Conservation (phyloP, 768 basidiomycete species). For the Lactarius psammicola region DNA sequence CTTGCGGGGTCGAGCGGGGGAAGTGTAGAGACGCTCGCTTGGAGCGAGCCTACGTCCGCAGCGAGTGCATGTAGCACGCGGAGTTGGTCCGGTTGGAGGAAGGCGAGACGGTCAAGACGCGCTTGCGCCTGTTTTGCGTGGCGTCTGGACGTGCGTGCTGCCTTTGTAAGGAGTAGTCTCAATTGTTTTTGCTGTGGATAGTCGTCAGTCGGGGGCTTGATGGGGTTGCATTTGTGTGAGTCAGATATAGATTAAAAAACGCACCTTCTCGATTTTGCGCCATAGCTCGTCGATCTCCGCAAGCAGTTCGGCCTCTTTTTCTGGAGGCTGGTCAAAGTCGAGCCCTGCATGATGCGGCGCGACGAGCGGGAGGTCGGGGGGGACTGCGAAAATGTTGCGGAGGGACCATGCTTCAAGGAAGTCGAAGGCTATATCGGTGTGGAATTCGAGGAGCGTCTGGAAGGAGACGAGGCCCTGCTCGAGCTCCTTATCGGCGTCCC, state of each 20-base stretch:
- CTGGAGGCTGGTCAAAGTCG: constrained; percentile 59
- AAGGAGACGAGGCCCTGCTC: constrained; percentile 82
- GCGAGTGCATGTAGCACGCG: constrained; percentile 43
- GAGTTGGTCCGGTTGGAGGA: constrained; percentile 45
- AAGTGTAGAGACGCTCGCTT: constrained; percentile 48
- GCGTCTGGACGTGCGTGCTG: constrained; percentile 47
- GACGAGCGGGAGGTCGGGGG: constrained; percentile 64
- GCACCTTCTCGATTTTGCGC: constrained; percentile 64
- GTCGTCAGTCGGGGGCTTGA: background rate
- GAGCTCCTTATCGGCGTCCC: constrained; percentile 65
- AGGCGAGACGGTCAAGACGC: constrained; percentile 43
- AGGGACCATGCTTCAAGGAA: constrained; percentile 89
- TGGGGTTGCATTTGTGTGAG: background rate
- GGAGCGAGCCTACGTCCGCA: constrained; percentile 44
- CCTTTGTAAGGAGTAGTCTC: constrained; percentile 53
- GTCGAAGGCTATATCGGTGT: constrained; percentile 89
- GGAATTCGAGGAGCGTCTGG: constrained; percentile 84
- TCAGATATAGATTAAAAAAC: constrained; percentile 32
- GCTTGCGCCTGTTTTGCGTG: constrained; percentile 48
- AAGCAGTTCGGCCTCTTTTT: constrained; percentile 52
- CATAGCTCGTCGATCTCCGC: constrained; percentile 68
- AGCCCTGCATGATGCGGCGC: constrained; percentile 74
- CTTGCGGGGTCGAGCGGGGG: constrained; percentile 37
- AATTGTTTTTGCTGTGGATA: constrained; percentile 61
- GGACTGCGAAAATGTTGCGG: constrained; percentile 82